Percentiles rank a stretch among this genome's conserved stretches.
These are phyloP conservation scores for Yarrowia sp. DNA, from an alignment of 805 yeast genomes.

Conservation along the genomic window DNA sequence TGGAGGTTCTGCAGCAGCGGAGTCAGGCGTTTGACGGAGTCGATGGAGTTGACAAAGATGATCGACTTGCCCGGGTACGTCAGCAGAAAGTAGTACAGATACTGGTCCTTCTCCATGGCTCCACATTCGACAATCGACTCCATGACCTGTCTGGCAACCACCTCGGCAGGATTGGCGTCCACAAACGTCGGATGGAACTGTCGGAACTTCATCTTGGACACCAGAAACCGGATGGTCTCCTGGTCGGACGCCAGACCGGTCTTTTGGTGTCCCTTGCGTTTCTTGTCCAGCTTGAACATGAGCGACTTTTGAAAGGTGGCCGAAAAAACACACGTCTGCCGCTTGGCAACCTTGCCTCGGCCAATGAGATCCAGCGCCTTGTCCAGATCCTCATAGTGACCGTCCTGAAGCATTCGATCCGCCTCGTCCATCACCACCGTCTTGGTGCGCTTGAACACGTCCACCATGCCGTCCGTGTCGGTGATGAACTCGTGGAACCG, in stretches of 20 bases:
- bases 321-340: conserved; percentile 92
- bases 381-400: conserved; percentile 93
- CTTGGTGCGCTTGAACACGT: conserved; percentile 55
- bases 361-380: conserved; percentile 72
- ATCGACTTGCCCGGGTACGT: conserved; percentile 89
- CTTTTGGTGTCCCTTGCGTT: conserved; percentile 46
- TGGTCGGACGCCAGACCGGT: conserved; percentile 50
- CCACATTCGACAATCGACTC: conserved; percentile 94
- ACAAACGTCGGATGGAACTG: conserved; percentile 70
- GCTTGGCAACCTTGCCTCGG: conserved; percentile 53
- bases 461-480: conserved; percentile 50
- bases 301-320: conserved; percentile 90
- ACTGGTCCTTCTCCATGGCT: conserved; percentile 86
- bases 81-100: conserved; percentile 82
- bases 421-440: conserved; percentile 89
- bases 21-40: conserved; percentile 84
- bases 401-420: conserved; percentile 91
- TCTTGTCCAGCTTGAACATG: conserved; percentile 70
- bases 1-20: conserved; percentile 75
- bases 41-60: conserved; percentile 94
- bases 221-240: conserved; percentile 69
- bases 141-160: conserved; percentile 73
- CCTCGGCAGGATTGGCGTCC: conserved; percentile 86
- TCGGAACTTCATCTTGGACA: conserved; percentile 73
- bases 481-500: conserved; percentile 77